phyloP scores from a whole-genome alignment of 306 rosid species.

The Malus orientalis region DNA sequence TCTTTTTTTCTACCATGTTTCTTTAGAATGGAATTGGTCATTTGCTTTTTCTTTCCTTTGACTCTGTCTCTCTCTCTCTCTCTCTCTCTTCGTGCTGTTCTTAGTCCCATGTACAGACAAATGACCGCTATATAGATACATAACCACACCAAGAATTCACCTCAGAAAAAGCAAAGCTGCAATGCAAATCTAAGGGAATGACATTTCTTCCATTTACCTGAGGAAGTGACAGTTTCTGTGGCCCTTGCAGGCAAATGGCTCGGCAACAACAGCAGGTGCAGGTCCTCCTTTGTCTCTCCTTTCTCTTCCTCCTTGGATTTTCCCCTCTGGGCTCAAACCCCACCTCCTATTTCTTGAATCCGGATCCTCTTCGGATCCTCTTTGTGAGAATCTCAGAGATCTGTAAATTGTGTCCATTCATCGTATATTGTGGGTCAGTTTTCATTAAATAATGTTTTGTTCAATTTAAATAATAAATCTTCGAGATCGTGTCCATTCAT shows the following conservation, averaged over 20 bases:
- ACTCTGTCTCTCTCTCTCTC: slow-evolving; percentile 4
- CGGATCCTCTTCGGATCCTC: fast-evolving
- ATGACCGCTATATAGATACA: not conserved
- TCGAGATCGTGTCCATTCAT: fast-evolving
- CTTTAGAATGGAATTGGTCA: too few species aligned
- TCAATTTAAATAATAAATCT: too few species aligned
- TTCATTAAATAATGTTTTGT: too few species aligned
- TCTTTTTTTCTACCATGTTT: too few species aligned
- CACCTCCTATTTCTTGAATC: not conserved
- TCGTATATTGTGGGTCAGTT: too few species aligned
- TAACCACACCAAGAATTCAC: not conserved
- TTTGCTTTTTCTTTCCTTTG: slow-evolving; percentile 1
- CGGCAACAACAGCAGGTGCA: slow-evolving; percentile 28
- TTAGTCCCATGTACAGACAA: not conserved
- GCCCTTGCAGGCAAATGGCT: slow-evolving; percentile 37
- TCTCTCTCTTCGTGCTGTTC: not conserved
- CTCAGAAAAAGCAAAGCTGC: not conserved
- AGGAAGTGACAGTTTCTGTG: not conserved
- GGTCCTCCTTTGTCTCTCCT: slow-evolving; percentile 33
- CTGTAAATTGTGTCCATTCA: fast-evolving
- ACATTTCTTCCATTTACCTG: slow-evolving; percentile 22
- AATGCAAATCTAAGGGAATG: slow-evolving; percentile 21
- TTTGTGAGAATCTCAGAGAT: fast-evolving
- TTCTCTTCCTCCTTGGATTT: slow-evolving; percentile 29
- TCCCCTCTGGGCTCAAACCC: slow-evolving; percentile 10